These are phyloP conservation scores for Fraxinus americana DNA, from an alignment of 257 asterid species.

Conservation along the genomic window DNA sequence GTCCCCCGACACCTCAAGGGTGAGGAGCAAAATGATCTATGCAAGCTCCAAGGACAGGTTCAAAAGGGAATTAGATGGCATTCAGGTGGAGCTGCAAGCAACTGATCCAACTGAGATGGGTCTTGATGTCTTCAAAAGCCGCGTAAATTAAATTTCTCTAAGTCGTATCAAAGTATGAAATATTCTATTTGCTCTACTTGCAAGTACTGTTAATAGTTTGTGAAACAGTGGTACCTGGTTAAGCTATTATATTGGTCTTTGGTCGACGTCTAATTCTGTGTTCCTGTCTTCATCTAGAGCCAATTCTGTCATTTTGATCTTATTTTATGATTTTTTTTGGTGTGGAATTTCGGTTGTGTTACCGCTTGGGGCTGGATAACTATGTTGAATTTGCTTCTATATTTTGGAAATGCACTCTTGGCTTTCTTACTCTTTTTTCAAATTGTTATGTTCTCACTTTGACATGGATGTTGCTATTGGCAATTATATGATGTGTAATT, in stretches of 20 bases:
- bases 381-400: slow-evolving; percentile 5
- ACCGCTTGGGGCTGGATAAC: not conserved
- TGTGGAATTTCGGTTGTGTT: not conserved
- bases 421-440: not conserved
- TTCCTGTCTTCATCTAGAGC: slow-evolving; percentile 19
- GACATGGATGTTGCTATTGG: not conserved
- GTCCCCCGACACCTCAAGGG: slow-evolving; percentile 45
- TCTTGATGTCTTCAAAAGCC: slow-evolving; percentile 43
- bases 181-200: slow-evolving; percentile 32
- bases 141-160: slow-evolving; percentile 34
- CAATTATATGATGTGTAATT: no score
- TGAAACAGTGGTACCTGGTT: slow-evolving; percentile 39
- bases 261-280: slow-evolving; percentile 27
- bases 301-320: slow-evolving; percentile 6
- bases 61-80: slow-evolving; percentile 49
- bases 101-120: slow-evolving; percentile 50
- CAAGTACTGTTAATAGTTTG: slow-evolving; percentile 50
- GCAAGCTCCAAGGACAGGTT: slow-evolving; percentile 54
- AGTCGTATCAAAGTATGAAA: slow-evolving; percentile 14
- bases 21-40: slow-evolving; percentile 49
- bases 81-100: slow-evolving; percentile 53
- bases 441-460: not conserved
- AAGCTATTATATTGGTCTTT: slow-evolving; percentile 36
- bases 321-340: slow-evolving; percentile 19
- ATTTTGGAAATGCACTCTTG: not conserved